Evolutionary conservation across 2,329 filamentous ascomycete genomes (phyloP), one percentile per base, ranked within the genome.

Genomic region (Diaporthe destruens): DNA sequence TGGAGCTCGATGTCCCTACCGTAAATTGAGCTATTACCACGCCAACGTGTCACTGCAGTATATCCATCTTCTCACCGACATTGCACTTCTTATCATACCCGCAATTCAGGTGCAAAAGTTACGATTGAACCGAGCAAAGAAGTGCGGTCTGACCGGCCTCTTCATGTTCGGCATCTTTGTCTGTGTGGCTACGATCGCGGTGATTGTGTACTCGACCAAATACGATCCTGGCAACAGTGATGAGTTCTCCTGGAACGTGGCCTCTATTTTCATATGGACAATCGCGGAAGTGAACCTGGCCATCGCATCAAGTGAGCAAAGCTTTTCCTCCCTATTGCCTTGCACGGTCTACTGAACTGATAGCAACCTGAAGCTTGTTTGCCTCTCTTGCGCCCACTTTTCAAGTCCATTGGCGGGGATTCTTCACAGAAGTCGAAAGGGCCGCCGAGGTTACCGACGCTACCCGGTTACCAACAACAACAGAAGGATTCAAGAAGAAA

Each of bases 31-130:
- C 9, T 11, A 51, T 47, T 65, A 65, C 8, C 61, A 65, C 7
- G 44, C 25, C 3, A 65, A 65, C n/a, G 61, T 65, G 3, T 51
- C 44, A 51, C 44, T 65, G 14, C 61, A 65, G 32, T 65, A 65
- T 18, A 39, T 65, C 36, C 61, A 65, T 34, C 16, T 51, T 3
- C 32, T 65, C n/a, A 20, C 44, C 11, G 61, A 65, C 8, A 6
- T 65, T 51, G 61, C 44, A 11, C 61, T 65, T 51, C 61, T 65
- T 20, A 65, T 65, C 44, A 51, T 65, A 51, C 61, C 61, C 12
- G 61, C 61, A 8, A 25, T 65, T 14, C 61, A 65, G 32, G 61
- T 65, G 11, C 61, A 65, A n/a, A 65, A 65, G 44, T 20, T 65
- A 11, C 44, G 61, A 25, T 23, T 65, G 1, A 65, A 65, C 6